These are phyloP conservation scores for Trifolium repens DNA, from an alignment of 306 rosid genomes.

Conservation along the genomic window DNA sequence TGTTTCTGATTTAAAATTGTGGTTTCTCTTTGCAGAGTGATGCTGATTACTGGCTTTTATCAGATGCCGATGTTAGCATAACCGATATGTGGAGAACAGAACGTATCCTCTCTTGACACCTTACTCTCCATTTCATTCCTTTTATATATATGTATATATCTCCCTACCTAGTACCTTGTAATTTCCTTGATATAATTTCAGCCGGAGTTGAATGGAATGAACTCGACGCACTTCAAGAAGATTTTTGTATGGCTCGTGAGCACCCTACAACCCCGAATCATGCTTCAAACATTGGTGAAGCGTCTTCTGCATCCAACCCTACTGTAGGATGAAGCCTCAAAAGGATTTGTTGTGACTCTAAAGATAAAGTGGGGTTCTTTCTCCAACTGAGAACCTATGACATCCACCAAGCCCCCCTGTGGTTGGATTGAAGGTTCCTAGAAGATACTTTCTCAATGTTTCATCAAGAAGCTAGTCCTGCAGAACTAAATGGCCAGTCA, in stretches of 20 bases:
- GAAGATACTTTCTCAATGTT: slow-evolving; percentile 43
- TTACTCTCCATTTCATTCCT: slow-evolving; percentile 14
- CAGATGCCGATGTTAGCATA: slow-evolving; percentile 84
- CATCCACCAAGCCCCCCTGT: slow-evolving; percentile 44
- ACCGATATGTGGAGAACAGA: slow-evolving; percentile 97
- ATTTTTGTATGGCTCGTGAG: slow-evolving; percentile 52
- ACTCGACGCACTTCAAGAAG: slow-evolving; percentile 59
- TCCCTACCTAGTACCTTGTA: not conserved
- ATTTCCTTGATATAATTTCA: slow-evolving; percentile 58
- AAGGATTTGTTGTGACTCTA: slow-evolving; percentile 36
- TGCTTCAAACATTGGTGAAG: slow-evolving; percentile 53
- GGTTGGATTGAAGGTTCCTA: slow-evolving; percentile 64
- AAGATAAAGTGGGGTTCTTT: slow-evolving; percentile 37
- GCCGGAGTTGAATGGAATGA: slow-evolving; percentile 83
- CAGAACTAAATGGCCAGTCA: slow-evolving; percentile 43
- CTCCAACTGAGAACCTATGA: slow-evolving; percentile 52
- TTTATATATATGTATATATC: not conserved
- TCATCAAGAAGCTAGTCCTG: slow-evolving; percentile 37
- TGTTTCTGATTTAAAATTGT: slow-evolving; percentile 18
- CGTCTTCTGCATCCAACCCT: slow-evolving; percentile 58
- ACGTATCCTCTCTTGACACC: slow-evolving; percentile 58
- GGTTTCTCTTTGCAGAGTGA: slow-evolving; percentile 63
- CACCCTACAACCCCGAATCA: slow-evolving; percentile 51
- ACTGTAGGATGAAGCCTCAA: slow-evolving; percentile 51
- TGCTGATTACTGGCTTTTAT: slow-evolving; percentile 96